A percentile compares a stretch with the other conserved stretches of the same genome.
Evolutionary conservation across 441 rosid genomes (phyloP).

Genomic region (Melastoma candidum): DNA sequence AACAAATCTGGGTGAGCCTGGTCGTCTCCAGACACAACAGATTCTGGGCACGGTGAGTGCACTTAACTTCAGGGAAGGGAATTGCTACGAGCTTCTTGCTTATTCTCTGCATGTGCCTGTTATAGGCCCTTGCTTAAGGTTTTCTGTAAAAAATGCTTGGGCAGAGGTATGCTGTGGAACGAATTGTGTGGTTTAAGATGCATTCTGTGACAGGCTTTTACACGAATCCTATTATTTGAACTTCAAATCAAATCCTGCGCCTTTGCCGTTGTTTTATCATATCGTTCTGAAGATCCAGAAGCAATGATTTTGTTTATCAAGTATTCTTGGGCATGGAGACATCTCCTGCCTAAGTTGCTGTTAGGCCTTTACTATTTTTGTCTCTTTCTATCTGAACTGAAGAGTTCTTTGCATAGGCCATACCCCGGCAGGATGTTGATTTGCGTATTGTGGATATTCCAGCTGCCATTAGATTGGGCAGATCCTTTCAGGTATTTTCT

Average conservation of each 20-base stretch:
- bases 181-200: no score
- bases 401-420: slow-evolving; percentile 37
- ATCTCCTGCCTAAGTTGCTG: neutral
- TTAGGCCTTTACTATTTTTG: neutral
- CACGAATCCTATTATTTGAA: no score
- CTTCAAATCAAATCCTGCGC: no score
- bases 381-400: slow-evolving; percentile 1
- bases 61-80: slow-evolving; percentile 1
- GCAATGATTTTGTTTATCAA: no score
- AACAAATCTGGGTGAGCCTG: slow-evolving; percentile 93
- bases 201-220: no score
- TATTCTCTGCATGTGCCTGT: slow-evolving; percentile 4
- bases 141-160: neutral
- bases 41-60: slow-evolving; percentile 80
- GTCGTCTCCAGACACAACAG: slow-evolving; percentile 96
- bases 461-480: slow-evolving; percentile 43
- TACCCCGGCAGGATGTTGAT: slow-evolving; percentile 63
- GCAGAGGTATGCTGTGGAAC: no score
- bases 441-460: slow-evolving; percentile 63
- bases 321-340: no score
- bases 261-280: no score
- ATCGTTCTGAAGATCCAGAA: no score
- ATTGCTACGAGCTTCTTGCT: neutral
- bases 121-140: neutral
- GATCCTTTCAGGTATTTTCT: slow-evolving; percentile 58